Evolutionary conservation across 306 rosid species (phyloP), one percentile per base, ranked within the genome.

Genomic region (Lathyrus tuberosus): DNA sequence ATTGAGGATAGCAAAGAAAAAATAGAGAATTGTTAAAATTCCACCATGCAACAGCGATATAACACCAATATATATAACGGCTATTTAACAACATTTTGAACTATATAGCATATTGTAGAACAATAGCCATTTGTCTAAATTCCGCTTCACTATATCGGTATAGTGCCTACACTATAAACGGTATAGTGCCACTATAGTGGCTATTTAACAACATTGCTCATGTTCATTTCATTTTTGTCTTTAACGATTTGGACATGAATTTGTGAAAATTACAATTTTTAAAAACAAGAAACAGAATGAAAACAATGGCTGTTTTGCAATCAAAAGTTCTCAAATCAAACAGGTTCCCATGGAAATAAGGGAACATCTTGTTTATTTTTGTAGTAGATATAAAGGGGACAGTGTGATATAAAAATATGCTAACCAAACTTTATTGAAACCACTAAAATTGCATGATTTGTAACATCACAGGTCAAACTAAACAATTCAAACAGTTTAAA

Each of bases 371-470:
- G 48, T 38, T 37, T 62, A 17, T 17, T 11, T 38, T 61, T 61
- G 66, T 10, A n/a, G 31, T 12, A 56, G 49, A 33, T 12, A 5
- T 43, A 46, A 33, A 58, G 22, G 22, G 22, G 22, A 20, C 22
- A 20, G 22, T 20, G 22, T 20, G 49, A 33, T 12, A 5, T 43
- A 46, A 33, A 58, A 18, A 47, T 6, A 57, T 11, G 53, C 12
- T 8, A 71, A 41, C 42, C 40, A 51, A 62, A 69, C 76, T 20
- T 53, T 5, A 10, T 1, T 47, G 53, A 13, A 56, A 41, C 37
- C 15, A 65, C 49, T 48, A 46, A 48, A 56, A 11, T 33, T 64
- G 77, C 72, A 54, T 64, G 46, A 35, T 66, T 33, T 66, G 15
- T 47, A 30, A 44, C 9, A 20, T 43, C 49, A 56, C 16, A 16